Percentiles rank a stretch among this genome's conserved stretches.
Conservation (phyloP, 2,329 filamentous ascomycete genomes). For the Fusarium phyllophilum region DNA sequence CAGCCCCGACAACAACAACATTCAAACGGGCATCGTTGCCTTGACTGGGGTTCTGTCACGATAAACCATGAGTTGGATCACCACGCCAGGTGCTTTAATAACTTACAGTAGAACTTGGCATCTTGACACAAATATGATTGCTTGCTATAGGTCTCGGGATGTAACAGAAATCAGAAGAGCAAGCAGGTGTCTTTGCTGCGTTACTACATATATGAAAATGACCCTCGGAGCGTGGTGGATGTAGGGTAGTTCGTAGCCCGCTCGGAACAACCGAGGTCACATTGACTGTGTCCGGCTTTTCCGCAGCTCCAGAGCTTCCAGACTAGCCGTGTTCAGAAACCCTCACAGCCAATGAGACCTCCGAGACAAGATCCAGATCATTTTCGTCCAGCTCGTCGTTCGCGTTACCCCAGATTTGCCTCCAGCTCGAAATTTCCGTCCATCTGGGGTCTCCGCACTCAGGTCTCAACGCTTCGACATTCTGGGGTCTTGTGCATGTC, state of each 20-base stretch:
- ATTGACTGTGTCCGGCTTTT: not conserved
- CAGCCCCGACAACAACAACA: not conserved
- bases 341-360: not conserved
- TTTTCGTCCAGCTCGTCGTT: not conserved
- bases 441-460: not conserved
- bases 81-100: accelerated
- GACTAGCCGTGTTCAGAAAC: not conserved
- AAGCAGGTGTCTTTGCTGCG: not conserved
- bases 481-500: not conserved
- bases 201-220: not conserved
- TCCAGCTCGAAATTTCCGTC: not conserved
- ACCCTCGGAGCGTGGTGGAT: not conserved
- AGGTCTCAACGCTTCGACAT: not conserved
- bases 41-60: accelerated
- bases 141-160: not conserved
- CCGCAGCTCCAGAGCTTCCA: accelerated
- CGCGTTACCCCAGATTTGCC: not conserved
- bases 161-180: accelerated
- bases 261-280: not conserved
- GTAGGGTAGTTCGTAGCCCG: not conserved
- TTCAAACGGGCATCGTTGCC: accelerated
- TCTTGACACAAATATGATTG: not conserved
- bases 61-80: accelerated
- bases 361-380: not conserved
- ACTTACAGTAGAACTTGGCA: not conserved